phyloP scores from a whole-genome alignment of 2,329 filamentous ascomycete species.

The Ceratocystis eucalypticola region DNA sequence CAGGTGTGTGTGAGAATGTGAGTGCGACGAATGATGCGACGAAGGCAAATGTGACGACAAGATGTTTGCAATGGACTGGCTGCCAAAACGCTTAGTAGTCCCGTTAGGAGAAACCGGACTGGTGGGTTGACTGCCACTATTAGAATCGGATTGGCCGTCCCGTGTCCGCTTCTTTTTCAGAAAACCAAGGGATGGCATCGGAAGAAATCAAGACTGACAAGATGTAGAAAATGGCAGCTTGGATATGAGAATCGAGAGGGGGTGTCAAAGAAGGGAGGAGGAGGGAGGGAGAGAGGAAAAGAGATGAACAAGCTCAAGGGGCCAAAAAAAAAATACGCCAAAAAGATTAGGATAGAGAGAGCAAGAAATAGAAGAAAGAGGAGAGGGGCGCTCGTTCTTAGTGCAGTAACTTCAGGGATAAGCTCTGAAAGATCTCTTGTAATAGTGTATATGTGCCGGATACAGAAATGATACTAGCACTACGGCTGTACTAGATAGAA shows the following conservation, averaged over 20 bases:
- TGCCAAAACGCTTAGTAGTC: constrained; percentile 9
- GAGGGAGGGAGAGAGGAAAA: neutral
- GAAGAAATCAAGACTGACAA: constrained; percentile 20
- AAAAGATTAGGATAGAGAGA: neutral
- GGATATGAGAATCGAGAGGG: neutral
- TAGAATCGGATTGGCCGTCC: constrained; percentile 63
- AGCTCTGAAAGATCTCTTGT: neutral
- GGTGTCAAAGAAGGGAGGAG: too few species aligned
- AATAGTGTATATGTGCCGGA: neutral
- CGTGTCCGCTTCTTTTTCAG: constrained; percentile 98
- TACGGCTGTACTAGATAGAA: neutral
- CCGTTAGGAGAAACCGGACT: constrained; percentile 48
- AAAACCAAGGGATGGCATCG: constrained; percentile 89
- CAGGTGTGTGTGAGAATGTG: neutral
- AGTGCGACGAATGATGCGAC: constrained; percentile 14
- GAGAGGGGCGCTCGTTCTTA: neutral
- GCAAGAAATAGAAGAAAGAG: neutral
- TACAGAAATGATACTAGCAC: neutral
- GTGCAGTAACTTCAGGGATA: neutral
- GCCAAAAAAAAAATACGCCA: neutral
- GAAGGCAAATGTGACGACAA: constrained; percentile 15
- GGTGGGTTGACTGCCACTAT: constrained; percentile 50
- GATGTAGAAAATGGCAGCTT: constrained; percentile 19
- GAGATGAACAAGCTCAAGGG: neutral
- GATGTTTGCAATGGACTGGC: constrained; percentile 14